phyloP scores from a whole-genome alignment of 495 filamentous ascomycete species.

The Tuber aestivum region DNA sequence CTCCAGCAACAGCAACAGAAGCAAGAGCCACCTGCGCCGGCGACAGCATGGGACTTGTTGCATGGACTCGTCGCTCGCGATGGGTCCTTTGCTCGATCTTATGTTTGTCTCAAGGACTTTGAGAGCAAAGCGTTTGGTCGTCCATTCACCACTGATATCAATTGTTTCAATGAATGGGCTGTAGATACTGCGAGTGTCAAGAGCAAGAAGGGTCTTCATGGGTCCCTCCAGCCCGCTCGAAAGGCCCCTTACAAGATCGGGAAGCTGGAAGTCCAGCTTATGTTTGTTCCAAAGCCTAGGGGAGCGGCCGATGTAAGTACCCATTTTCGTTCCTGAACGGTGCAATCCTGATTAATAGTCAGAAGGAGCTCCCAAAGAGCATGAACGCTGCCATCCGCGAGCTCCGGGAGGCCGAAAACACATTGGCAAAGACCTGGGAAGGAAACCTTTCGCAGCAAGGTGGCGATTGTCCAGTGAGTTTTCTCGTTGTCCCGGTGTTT shows the following conservation, averaged over 20 bases:
- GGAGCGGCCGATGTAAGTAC: slow-evolving; percentile 64
- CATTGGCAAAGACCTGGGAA: slow-evolving; percentile 67
- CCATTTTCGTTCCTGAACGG: background rate
- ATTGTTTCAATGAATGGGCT: slow-evolving; percentile 98
- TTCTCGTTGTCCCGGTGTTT: slow-evolving; percentile 2
- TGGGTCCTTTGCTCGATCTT: slow-evolving; percentile 87
- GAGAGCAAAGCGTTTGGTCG: slow-evolving; percentile 79
- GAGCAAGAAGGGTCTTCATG: slow-evolving; percentile 70
- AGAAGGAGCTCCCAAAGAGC: slow-evolving; percentile 92
- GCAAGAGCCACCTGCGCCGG: slow-evolving; percentile 50
- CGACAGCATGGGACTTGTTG: slow-evolving; percentile 76
- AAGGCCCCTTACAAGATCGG: slow-evolving; percentile 89
- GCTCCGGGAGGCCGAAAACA: slow-evolving; percentile 76
- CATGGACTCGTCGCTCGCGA: slow-evolving; percentile 79
- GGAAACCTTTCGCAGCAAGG: slow-evolving; percentile 92
- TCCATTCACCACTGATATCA: slow-evolving; percentile 76
- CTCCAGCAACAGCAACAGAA: slow-evolving; percentile 72
- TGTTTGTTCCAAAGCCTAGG: slow-evolving; percentile 90
- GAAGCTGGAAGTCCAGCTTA: slow-evolving; percentile 82
- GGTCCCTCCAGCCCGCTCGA: slow-evolving; percentile 53
- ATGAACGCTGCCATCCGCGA: slow-evolving; percentile 92
- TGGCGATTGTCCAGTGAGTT: slow-evolving; percentile 91
- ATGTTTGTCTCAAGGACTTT: slow-evolving; percentile 87
- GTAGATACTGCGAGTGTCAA: slow-evolving; percentile 78
- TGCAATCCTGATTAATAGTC: slow-evolving; percentile 30